These are phyloP conservation scores for Rhytidiadelphus loreus DNA, from an alignment of 225 moss, liverwort and hornwort genomes.

Conservation along the genomic window DNA sequence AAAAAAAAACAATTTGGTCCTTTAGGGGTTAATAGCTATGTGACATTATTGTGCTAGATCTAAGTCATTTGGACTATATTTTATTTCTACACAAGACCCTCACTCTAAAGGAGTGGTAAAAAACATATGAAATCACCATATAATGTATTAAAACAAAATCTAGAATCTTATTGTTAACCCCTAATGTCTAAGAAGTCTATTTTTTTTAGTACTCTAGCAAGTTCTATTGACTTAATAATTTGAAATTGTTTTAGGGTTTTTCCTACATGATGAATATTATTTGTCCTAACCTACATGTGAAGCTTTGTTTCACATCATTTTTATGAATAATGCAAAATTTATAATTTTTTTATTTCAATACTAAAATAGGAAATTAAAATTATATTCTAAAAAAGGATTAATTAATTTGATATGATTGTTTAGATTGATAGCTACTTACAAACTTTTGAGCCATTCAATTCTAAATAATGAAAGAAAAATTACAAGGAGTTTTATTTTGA, in stretches of 20 bases:
- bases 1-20: too few relatives aligned
- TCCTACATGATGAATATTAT: too few relatives aligned
- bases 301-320: not conserved
- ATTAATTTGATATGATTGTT: not conserved
- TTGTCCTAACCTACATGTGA: not conserved
- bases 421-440: not conserved
- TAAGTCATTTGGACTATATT: not conserved
- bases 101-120: not conserved
- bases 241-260: fast-evolving
- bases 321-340: not conserved
- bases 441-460: not conserved
- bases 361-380: fast-evolving
- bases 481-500: not conserved
- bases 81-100: not conserved
- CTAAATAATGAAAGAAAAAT: not conserved
- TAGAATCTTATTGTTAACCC: not conserved
- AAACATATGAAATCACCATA: fast-evolving
- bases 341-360: not conserved
- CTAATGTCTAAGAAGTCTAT: fast-evolving
- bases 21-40: not conserved
- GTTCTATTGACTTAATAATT: not conserved
- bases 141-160: not conserved
- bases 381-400: too few relatives aligned
- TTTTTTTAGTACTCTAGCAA: fast-evolving
- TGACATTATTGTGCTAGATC: not conserved